phyloP scores from a whole-genome alignment of 495 filamentous ascomycete species.

The Penicillium subrubescens region DNA sequence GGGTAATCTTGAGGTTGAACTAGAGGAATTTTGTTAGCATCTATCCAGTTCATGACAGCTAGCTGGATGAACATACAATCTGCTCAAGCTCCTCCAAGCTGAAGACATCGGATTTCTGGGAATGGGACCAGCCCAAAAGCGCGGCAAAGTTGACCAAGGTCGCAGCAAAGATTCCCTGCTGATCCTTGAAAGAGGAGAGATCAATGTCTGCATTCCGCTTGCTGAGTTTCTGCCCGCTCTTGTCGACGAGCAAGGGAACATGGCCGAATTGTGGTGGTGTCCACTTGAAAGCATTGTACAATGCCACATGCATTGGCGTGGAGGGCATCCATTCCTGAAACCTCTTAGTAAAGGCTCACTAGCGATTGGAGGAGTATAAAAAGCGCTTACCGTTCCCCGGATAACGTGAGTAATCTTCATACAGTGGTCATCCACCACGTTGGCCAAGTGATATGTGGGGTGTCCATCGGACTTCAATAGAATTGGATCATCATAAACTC shows the following conservation, averaged over 20 bases:
- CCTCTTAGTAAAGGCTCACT: conserved; percentile 8
- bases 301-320: conserved; percentile 81
- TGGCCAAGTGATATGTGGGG: conserved; percentile 95
- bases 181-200: conserved; percentile 66
- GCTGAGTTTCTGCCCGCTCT: conserved; percentile 79
- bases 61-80: conserved; percentile 49
- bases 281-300: conserved; percentile 93
- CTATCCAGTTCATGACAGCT: not conserved
- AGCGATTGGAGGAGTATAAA: not conserved
- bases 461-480: conserved; percentile 87
- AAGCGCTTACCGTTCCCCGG: conserved; percentile 67
- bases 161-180: conserved; percentile 67
- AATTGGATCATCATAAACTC: conserved; percentile 73
- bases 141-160: conserved; percentile 82
- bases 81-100: conserved; percentile 66
- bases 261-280: conserved; percentile 81
- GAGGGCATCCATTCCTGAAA: conserved; percentile 87
- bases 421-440: conserved; percentile 91
- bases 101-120: conserved; percentile 66
- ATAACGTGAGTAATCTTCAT: conserved; percentile 98
- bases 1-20: conserved; percentile 84
- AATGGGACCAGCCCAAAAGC: conserved; percentile 84
- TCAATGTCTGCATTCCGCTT: conserved; percentile 78
- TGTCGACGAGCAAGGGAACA: conserved; percentile 81
- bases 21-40: conserved; percentile 28